Base-by-base conservation (phyloP, 257 asterid species). In the Gentiana straminea region DNA sequence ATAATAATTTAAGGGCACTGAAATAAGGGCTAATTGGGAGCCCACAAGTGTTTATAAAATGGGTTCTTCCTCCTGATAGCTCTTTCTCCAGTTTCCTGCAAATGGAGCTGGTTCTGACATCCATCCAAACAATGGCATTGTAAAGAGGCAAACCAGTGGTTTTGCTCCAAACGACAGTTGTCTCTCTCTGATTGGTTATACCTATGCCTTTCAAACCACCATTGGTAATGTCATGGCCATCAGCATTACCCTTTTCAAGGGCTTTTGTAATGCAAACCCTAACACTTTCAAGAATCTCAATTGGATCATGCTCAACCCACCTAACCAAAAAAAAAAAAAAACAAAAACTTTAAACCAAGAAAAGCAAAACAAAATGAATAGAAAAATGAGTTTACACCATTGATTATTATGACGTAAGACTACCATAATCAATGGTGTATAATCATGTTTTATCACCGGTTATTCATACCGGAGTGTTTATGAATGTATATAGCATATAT, bases 121-220 rank as follows among this genome's bases (percentile, higher is more conserved):
- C 97, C 97, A 89, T 89, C 97, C 97, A 89, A 65, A 86, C 97
- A 66, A 86, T 80, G 49, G 97, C 97, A 57, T 89, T 86, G 67
- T 86, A 59, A 60, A 89, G 97, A 73, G 97, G 97, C 9, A 46
- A 55, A 1, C 97, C 97, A 8, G 93, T 80, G 51, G 95, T 81
- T 80, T 77, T 89, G 88, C 94, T 84, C 97, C 97, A 89, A 12
- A 89, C 79, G 7, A 89, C 94, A 55, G 94, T 78, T 2, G 97
- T 89, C 64, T 89, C 97, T 64, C 97, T 81, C 88, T 89, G 97
- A 78, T 89, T 89, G 61, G 97, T 84, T 63, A 89, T 58, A 12
- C 97, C 97, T 54, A 89, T 72, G 13, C 94, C 95, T 62, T 89
- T 86, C 74, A 86, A 65, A 58, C 95, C 95, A 47, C 95, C 95